Evolutionary conservation across 2,329 filamentous ascomycete species (phyloP), one percentile per base, ranked within the genome.

Genomic region (Trichoderma koningiopsis): DNA sequence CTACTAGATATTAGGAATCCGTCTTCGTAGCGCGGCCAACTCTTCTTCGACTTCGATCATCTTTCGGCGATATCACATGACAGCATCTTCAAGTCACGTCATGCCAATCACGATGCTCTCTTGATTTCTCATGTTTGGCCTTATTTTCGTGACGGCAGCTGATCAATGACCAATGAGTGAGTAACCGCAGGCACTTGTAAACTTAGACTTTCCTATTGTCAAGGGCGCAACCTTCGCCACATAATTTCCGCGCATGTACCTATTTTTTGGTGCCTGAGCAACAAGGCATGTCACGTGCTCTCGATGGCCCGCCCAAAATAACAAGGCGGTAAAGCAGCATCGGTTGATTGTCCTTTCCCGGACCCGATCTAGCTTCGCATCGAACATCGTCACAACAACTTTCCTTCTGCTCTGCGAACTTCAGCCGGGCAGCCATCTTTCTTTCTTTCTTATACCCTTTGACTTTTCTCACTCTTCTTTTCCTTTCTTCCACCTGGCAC

Each of bases 331-430:
- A 68, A 68, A 68, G 53, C 57, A 61, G 33, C 65, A 68, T 68
- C 11, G 65, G 55, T 68, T 49, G 65, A 68, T 68, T 68, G 65
- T 68, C 65, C 65, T 68, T 68, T 68, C 19, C 47, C 65, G 43
- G 43, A 60, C 49, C 40, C 65, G 35, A 60, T 61, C 53, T 61
- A 61, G 71, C 61, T 40, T 40, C 70, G 70, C 65, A 43, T 71
- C 67, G 69, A 60, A 58, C 33, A 56, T 61, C 70, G 73, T 71
- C 70, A 71, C 68, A 49, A 53, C 55, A 37, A 71, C 47, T 53
- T 29, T 16, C n/a, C 33, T 33, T 57, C 52, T 19, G 35, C 24
- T 13, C 37, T 60, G 22, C 37, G 52, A 55, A 27, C 24, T 49
- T 24, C 19, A 49, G 27, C 52, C 52, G 24, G 14, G 52, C 14